Conservation (phyloP, 192 early-diverging fungal genomes). For the Backusella morwellensis region DNA sequence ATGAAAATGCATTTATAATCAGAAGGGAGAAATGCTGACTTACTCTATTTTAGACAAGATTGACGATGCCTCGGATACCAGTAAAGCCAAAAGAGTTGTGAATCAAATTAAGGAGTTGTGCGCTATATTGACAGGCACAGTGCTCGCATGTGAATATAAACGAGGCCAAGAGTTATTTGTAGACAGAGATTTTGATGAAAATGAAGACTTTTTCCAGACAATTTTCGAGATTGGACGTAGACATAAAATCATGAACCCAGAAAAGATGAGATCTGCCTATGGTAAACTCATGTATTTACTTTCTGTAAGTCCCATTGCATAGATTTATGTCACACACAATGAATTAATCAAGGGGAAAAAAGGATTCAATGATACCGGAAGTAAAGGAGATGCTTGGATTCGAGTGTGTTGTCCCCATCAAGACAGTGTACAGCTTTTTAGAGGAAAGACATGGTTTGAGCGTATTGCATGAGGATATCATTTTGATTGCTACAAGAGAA, state of each 20-base stretch:
- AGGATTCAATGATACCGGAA: constrained; percentile 69
- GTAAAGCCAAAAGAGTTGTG: constrained; percentile 87
- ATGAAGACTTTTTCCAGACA: constrained; percentile 76
- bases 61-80: constrained; percentile 69
- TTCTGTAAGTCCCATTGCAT: constrained; percentile 37
- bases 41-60: constrained; percentile 24
- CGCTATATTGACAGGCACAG: constrained; percentile 88
- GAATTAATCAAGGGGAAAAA: neutral
- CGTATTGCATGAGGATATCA: constrained; percentile 79
- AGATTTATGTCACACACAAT: no score
- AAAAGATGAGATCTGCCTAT: constrained; percentile 95
- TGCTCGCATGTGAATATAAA: constrained; percentile 80
- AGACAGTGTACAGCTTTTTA: constrained; percentile 83
- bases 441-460: constrained; percentile 60
- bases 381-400: constrained; percentile 81
- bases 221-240: constrained; percentile 67
- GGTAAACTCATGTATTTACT: constrained; percentile 96
- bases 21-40: neutral
- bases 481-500: constrained; percentile 71
- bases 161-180: constrained; percentile 78
- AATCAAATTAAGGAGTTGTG: constrained; percentile 96
- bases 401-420: constrained; percentile 78
- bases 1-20: neutral
- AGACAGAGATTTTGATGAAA: constrained; percentile 63
- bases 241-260: constrained; percentile 93